phyloP scores from a whole-genome alignment of 192 early-diverging fungal genomes.

The Coemansia sp. region DNA sequence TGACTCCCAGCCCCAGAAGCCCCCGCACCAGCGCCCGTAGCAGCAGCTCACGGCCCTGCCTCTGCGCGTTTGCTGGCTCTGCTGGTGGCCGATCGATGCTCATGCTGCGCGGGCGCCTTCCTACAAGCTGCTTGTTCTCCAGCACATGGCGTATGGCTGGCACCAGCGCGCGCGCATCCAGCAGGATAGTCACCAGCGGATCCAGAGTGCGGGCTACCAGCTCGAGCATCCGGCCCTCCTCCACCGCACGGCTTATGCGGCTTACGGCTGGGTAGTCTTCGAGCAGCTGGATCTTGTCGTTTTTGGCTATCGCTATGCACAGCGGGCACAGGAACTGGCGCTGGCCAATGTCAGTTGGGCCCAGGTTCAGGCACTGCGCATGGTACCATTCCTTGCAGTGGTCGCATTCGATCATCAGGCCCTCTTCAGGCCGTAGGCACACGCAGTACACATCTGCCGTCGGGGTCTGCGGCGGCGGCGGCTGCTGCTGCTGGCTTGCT shows the following conservation, averaged over 20 bases:
- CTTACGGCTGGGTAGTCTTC: constrained; percentile 27
- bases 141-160: constrained; percentile 5
- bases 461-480: not conserved
- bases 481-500: not conserved
- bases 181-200: constrained; percentile 49
- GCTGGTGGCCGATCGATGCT: not conserved
- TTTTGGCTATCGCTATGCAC: constrained; percentile 39
- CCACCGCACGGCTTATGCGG: constrained; percentile 43
- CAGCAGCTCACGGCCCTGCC: constrained; percentile 6
- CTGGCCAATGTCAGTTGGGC: constrained; percentile 44
- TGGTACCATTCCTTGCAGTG: constrained; percentile 69
- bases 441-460: constrained; percentile 55
- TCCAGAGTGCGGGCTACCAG: constrained; percentile 54
- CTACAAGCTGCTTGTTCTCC: constrained; percentile 1
- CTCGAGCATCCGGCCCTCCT: constrained; percentile 38
- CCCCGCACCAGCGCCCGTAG: constrained; percentile 26
- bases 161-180: constrained; percentile 28
- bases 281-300: constrained; percentile 11
- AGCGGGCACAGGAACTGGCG: constrained; percentile 59
- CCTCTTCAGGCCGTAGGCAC: constrained; percentile 60
- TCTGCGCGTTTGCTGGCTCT: not conserved
- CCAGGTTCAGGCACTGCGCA: constrained; percentile 55
- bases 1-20: constrained; percentile 36
- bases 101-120: not conserved
- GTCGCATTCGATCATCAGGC: constrained; percentile 69